Evolutionary conservation across 495 filamentous ascomycete species (phyloP), one percentile per base, ranked within the genome.

Genomic region (Penicillium antarcticum): DNA sequence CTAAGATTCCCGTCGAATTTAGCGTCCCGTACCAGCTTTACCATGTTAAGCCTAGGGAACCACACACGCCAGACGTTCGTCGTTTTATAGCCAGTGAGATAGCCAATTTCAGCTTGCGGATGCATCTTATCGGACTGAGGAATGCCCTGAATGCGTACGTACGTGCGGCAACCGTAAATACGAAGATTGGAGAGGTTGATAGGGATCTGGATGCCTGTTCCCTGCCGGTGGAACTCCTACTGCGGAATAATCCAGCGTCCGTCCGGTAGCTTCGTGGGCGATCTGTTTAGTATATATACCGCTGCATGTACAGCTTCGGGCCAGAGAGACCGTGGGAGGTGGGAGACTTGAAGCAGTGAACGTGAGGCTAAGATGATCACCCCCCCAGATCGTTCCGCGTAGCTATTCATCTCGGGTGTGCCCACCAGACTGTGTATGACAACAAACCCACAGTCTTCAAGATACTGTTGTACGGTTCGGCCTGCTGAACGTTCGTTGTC

Each of bases 281-380:
- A 43, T n/a, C 55, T 12, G n/a, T 57, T 57, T 4, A 52, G 10
- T 9, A 57, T 8, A 46, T 42, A 57, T 0, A 29, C 29, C 3
- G 44, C 48, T 18, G 49, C 37, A 1, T 12, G 4, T 0, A 42
- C 31, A 4, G 42, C 46, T 16, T 47, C 34, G 2, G 42, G 54
- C 48, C 54, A 57, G 4, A 57, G 54, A 3, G 29, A 11, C 11
- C 45, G 34, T 8, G 55, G 50, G 5, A 57, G 24, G 14, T 55
- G 23, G 4, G 26, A 36, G 5, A 46, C 47, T 5, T 21, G 12
- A 0, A 51, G 17, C 3, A 56, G n/a, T 2, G 16, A 10, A 7
- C 53, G 13, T 1, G 38, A 31, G 10, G 19, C 14, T 14, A 23
- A 2, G 31, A 48, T 48, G 7, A 56, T 51, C 4, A 56, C 45